These are phyloP conservation scores for Aspergillus aculeatinus DNA, from an alignment of 2,329 filamentous ascomycete species.

Conservation along the genomic window DNA sequence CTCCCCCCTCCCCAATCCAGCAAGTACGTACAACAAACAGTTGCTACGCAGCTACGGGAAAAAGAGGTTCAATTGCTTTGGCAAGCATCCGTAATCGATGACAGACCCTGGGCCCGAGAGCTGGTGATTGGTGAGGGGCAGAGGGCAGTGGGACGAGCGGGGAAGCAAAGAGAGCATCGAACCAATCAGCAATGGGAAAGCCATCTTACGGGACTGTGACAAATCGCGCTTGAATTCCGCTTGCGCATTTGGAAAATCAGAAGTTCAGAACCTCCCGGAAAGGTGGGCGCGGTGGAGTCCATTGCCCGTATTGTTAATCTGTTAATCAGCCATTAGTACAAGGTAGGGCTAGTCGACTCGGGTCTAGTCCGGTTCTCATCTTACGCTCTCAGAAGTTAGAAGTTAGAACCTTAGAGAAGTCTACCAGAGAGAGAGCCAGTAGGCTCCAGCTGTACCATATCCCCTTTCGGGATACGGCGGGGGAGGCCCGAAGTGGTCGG, in stretches of 20 bases:
- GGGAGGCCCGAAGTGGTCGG: too few relatives aligned
- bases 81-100: constrained; percentile 11
- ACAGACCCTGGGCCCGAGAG: background rate
- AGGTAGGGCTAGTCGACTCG: background rate
- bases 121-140: background rate
- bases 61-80: background rate
- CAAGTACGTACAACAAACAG: too few relatives aligned
- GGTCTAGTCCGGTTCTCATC: background rate
- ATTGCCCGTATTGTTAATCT: background rate
- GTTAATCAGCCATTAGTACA: background rate
- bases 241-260: too few relatives aligned
- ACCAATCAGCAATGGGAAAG: constrained; percentile 3
- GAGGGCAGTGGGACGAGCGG: background rate
- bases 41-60: too few relatives aligned
- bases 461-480: background rate
- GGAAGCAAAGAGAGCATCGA: too few relatives aligned
- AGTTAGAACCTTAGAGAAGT: too few relatives aligned
- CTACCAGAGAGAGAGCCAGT: too few relatives aligned
- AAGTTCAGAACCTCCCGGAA: too few relatives aligned
- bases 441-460: background rate
- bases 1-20: too few relatives aligned
- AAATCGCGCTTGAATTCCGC: constrained; percentile 22
- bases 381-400: too few relatives aligned
- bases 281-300: background rate
- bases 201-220: constrained; percentile 37